Base-by-base conservation (phyloP, 805 yeast species). In the Cephaloascus albidus region DNA sequence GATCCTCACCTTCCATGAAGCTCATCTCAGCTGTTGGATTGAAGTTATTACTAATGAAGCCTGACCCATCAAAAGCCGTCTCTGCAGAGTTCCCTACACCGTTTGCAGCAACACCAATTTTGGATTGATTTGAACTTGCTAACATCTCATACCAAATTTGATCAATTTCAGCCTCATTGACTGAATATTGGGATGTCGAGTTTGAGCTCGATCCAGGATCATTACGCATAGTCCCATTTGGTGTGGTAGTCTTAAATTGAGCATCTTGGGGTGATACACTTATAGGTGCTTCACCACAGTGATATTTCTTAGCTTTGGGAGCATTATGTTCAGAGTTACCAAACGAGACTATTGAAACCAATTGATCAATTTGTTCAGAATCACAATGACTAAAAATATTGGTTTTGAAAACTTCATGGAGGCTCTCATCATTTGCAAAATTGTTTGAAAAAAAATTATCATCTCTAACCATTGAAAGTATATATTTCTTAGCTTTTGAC, bases 401-500 rank as follows among this genome's bases (percentile, higher is more conserved):
- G 48, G 49, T 2, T 23, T 23, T 23, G 10, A 8, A 6, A 12
- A 23, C 28, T 23, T 23, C 28, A 23, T 12, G 6, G 6, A 8
- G 28, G 28, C 28, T 23, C 28, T 8, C 12, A 8, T 23, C 10
- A 23, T 23, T 23, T 6, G 28, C 28, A n/a, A n/a, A n/a, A n/a
- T n/a, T n/a, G n/a, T n/a, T n/a, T 8, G 6, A 6, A 19, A 43
- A 38, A 15, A 56, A 39, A 20, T 33, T 18, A 3, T 40, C 41
- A 1, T 51, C 51, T 20, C 40, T 39, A 15, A 61, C 53, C 1
- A 53, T 50, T 34, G 54, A 52, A 38, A 65, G 48, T 32, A 61
- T 46, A 37, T 47, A 53, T 0, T 60, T 54, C 37, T 61, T 66
- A 10, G 62, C 58, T 39, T 60, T 62, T 10, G 65, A 55, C 10